Evolutionary conservation across 805 yeast species (phyloP), one percentile per base, ranked within the genome.

Genomic region (Hanseniaspora nectarophila): DNA sequence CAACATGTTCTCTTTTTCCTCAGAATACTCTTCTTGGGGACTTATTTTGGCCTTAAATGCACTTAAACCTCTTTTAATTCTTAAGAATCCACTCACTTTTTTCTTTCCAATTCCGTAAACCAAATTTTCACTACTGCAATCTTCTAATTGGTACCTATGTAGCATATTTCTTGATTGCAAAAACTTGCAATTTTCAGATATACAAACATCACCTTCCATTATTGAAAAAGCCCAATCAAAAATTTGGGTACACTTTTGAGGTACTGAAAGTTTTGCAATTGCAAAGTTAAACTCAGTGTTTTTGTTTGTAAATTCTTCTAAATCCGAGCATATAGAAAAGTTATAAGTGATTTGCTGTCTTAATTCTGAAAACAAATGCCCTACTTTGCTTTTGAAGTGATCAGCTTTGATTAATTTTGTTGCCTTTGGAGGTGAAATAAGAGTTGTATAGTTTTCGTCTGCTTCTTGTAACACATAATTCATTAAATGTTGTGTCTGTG

Each of bases 101-200:
- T 43, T 13, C 54, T 76, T 70, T 6, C 77, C 82, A 56, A 80
- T 67, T 64, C 78, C 83, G 55, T 67, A 66, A 61, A 76, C 65
- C 61, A 80, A 82, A 3, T 80, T 81, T 62, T 78, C 84, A 66
- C 79, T 84, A 2, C 85, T 85, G 12, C 84, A 84, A 61, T 80
- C 85, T 15, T 84, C 83, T 53, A 78, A 75, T 56, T 84, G 60
- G 15, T 79, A 70, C 42, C 80, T 76, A 61, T 85, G 70, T 44
- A 73, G 67, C 53, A 64, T 63, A 23, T 77, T 75, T 64, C 73
- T 80, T 63, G 73, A 63, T 54, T 73, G 63, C 1, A 83, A 78
- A 60, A 80, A 66, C 48, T 75, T 78, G 9, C 79, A 73, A 56
- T 80, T 52, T 15, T 42, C 84, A 61, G 77, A 79, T 39, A 77